These are phyloP conservation scores for Termitomyces sp. DNA, from an alignment of 768 basidiomycete genomes.

Conservation along the genomic window DNA sequence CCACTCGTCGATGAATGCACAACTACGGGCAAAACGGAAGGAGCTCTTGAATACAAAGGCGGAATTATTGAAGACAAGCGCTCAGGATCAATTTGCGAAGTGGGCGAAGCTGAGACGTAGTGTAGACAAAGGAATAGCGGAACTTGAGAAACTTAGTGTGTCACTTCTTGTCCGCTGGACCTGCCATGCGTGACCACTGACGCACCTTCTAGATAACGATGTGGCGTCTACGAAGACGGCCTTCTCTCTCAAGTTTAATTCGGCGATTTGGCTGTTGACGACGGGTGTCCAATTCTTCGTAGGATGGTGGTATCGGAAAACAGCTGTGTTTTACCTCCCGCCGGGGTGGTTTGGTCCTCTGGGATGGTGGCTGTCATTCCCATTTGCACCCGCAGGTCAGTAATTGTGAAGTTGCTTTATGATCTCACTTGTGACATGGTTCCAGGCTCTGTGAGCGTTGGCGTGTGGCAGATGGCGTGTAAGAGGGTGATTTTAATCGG, in stretches of 20 bases:
- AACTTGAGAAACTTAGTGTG: conserved; percentile 91
- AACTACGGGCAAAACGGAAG: conserved; percentile 71
- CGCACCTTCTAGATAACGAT: conserved; percentile 53
- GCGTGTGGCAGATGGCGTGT: conserved; percentile 95
- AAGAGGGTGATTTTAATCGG: conserved; percentile 77
- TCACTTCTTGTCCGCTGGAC: conserved; percentile 11
- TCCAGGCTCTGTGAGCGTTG: conserved; percentile 87
- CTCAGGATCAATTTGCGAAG: conserved; percentile 97
- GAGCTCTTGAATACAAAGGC: conserved; percentile 79
- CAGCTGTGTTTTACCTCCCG: conserved; percentile 94
- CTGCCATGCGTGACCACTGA: conserved; percentile 3
- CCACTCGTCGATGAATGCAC: conserved; percentile 46
- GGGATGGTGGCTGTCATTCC: conserved; percentile 84
- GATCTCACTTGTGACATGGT: background rate
- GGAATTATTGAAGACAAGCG: conserved; percentile 85
- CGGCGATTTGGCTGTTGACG: conserved; percentile 78
- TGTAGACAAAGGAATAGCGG: conserved; percentile 87
- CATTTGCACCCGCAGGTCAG: conserved; percentile 85
- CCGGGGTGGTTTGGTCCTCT: conserved; percentile 87
- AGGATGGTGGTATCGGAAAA: conserved; percentile 87
- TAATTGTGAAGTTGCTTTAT: conserved; percentile 2
- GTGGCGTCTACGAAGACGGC: conserved; percentile 54
- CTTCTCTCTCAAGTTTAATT: conserved; percentile 71
- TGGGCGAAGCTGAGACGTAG: conserved; percentile 93
- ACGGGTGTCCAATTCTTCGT: conserved; percentile 81